A percentile compares a stretch with the other conserved stretches of the same genome.
phyloP scores from a whole-genome alignment of 2,329 filamentous ascomycete genomes.

The Colletotrichum chlorophyti region DNA sequence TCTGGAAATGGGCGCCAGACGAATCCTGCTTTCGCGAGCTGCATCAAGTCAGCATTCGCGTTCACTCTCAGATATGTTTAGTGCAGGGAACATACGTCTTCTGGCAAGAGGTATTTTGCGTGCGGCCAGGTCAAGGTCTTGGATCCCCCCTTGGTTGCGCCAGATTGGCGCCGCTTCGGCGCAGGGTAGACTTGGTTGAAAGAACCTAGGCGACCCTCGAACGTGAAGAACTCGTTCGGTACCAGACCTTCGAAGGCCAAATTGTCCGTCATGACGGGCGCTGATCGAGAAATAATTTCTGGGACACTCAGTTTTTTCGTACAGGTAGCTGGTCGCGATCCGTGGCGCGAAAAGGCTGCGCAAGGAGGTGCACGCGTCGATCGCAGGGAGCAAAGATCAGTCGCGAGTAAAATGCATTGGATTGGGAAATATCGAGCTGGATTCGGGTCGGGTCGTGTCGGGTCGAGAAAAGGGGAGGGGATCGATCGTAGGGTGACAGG shows the following conservation, averaged over 20 bases:
- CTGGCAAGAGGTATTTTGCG: slow-evolving; percentile 63
- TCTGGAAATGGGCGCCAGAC: slow-evolving; percentile 80
- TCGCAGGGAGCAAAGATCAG: slow-evolving; percentile 22
- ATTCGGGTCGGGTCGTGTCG: neutral
- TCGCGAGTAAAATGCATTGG: slow-evolving; percentile 26
- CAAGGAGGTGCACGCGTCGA: slow-evolving; percentile 16
- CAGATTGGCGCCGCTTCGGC: slow-evolving; percentile 74
- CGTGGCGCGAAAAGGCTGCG: neutral
- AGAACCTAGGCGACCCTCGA: slow-evolving; percentile 79
- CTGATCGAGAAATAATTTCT: neutral
- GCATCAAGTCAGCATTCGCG: slow-evolving; percentile 25
- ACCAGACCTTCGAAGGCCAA: slow-evolving; percentile 30
- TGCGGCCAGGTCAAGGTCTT: slow-evolving; percentile 81
- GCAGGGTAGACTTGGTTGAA: slow-evolving; percentile 72
- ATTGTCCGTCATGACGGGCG: slow-evolving; percentile 6
- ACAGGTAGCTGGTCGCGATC: neutral
- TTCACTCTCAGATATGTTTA: slow-evolving; percentile 13
- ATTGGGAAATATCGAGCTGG: neutral
- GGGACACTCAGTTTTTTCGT: neutral
- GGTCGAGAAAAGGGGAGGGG: slow-evolving; percentile 10
- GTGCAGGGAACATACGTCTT: slow-evolving; percentile 54
- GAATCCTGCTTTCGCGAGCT: slow-evolving; percentile 93
- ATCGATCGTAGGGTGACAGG: slow-evolving; percentile 1
- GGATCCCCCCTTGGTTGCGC: slow-evolving; percentile 60
- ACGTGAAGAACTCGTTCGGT: slow-evolving; percentile 62